Base-by-base conservation (phyloP, 805 yeast species). In the Yamadazyma ubonensis region DNA sequence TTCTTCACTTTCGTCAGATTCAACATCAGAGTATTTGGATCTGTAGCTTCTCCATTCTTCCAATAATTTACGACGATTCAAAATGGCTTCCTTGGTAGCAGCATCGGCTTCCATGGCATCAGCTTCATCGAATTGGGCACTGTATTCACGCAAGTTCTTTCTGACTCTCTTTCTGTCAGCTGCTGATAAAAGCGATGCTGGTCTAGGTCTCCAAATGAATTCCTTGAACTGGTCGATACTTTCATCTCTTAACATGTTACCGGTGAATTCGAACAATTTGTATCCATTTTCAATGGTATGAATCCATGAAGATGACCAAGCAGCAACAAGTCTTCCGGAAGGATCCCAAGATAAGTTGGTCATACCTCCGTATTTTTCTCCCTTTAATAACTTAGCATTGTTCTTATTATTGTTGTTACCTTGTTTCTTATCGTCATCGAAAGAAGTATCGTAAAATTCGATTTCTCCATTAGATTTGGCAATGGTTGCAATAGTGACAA, bases 151-250 rank as follows among this genome's bases (percentile, higher is more conserved):
- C 71, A 91, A 70, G 70, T 84, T 84, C 84, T 86, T 86, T 72
- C 87, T 79, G 48, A 93, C 88, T 75, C 83, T 84, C 83, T 88
- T 87, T 72, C 79, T 79, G 63, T 87, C 95, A 50, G 79, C 83
- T 54, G 82, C 79, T 45, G 81, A 71, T 58, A 93, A 78, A 49
- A 82, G 65, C 2, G 89, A 75, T 14, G 77, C 78, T 37, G 99
- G 99, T 70, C 99, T 83, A 56, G 98, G 98, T 74, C 99, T 86
- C 99, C 99, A 93, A 46, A 79, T 72, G 56, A 91, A 86, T 46
- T 86, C 90, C 67, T 81, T 86, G 78, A 93, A 88, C 41, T 82
- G 85, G 54, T 86, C 93, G 45, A 86, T 63, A 17, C 75, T 63
- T 57, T 90, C 96, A 53, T 86, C 93, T 52, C 82, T 80, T 45